These are phyloP conservation scores for Phaeosphaeriaceae sp. DNA, from an alignment of 2,329 filamentous ascomycete genomes.

Conservation along the genomic window DNA sequence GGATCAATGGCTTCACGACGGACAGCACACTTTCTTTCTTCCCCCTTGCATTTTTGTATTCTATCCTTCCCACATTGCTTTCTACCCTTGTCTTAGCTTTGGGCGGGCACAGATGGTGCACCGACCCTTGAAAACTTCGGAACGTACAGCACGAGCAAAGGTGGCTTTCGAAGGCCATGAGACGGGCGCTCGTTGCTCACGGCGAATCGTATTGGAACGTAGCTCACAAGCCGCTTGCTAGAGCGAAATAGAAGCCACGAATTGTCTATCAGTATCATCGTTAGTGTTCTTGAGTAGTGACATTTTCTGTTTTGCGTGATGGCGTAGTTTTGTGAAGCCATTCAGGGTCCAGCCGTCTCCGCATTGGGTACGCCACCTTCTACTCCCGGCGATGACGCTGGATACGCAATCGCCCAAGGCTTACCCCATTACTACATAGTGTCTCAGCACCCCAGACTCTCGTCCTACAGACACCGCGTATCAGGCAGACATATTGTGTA, in stretches of 20 bases:
- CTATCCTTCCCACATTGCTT: constrained; percentile 21
- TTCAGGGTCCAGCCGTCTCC: constrained; percentile 1
- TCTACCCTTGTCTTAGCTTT: constrained; percentile 22
- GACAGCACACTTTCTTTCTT: constrained; percentile 10
- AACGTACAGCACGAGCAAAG: constrained; percentile 18
- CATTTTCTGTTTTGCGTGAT: not conserved
- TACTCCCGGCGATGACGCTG: constrained; percentile 11
- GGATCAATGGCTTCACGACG: constrained; percentile 11
- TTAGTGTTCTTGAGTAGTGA: not conserved
- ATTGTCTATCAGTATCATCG: not conserved
- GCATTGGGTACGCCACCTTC: constrained; percentile 4
- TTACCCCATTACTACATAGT: not conserved
- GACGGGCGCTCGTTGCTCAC: constrained; percentile 1
- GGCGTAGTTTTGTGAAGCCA: not conserved
- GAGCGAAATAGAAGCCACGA: constrained; percentile 3
- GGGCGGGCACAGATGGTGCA: constrained; percentile 21
- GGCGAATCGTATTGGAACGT: constrained; percentile 2
- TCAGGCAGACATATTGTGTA: constrained; percentile 3
- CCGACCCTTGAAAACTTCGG: constrained; percentile 10
- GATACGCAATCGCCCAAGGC: constrained; percentile 1
- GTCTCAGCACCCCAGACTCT: not conserved
- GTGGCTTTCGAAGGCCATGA: constrained; percentile 1
- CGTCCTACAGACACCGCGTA: not conserved
- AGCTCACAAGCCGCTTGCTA: constrained; percentile 5
- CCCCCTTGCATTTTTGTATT: constrained; percentile 10